A percentile compares a stretch with the other conserved stretches of the same genome.
Conservation (phyloP, 192 early-diverging fungal species). For the Linnemannia exigua region DNA sequence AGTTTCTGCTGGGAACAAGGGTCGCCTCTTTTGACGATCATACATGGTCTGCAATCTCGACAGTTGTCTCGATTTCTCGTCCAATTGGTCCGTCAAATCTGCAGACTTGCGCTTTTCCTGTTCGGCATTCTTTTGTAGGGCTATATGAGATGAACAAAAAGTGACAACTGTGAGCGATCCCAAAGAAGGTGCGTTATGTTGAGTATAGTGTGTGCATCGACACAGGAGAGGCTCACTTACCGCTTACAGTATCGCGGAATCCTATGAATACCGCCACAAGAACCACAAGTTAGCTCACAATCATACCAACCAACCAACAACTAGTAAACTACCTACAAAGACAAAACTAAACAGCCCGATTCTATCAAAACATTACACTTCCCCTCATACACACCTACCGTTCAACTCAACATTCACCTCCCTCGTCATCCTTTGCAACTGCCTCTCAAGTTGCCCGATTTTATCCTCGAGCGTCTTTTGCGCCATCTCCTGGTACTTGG, state of each 20-base stretch:
- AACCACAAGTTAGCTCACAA: background rate
- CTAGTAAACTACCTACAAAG: too few relatives aligned
- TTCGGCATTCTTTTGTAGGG: slow-evolving; percentile 52
- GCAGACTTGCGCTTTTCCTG: slow-evolving; percentile 50
- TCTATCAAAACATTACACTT: background rate
- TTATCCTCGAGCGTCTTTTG: slow-evolving; percentile 58
- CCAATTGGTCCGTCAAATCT: slow-evolving; percentile 57
- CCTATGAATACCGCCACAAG: background rate
- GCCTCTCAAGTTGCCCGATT: slow-evolving; percentile 39
- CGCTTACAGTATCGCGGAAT: slow-evolving; percentile 26
- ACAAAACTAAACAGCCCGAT: background rate
- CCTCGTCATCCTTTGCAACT: slow-evolving; percentile 43
- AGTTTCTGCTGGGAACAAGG: slow-evolving; percentile 1
- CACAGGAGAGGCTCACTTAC: slow-evolving; percentile 11
- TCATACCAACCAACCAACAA: slow-evolving; percentile 4
- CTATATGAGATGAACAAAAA: slow-evolving; percentile 7
- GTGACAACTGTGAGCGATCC: background rate
- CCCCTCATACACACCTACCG: slow-evolving; percentile 14
- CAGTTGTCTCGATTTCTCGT: slow-evolving; percentile 66
- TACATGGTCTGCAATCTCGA: slow-evolving; percentile 59
- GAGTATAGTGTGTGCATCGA: too few relatives aligned
- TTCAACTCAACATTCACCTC: slow-evolving; percentile 49
- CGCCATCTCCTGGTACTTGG: slow-evolving; percentile 53
- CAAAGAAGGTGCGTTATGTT: too few relatives aligned
- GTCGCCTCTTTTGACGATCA: slow-evolving; percentile 33